Percentiles rank a stretch among this genome's conserved stretches.
These are phyloP conservation scores for Avena atlantica DNA, from an alignment of 176 grass and related monocot genomes.

Conservation along the genomic window DNA sequence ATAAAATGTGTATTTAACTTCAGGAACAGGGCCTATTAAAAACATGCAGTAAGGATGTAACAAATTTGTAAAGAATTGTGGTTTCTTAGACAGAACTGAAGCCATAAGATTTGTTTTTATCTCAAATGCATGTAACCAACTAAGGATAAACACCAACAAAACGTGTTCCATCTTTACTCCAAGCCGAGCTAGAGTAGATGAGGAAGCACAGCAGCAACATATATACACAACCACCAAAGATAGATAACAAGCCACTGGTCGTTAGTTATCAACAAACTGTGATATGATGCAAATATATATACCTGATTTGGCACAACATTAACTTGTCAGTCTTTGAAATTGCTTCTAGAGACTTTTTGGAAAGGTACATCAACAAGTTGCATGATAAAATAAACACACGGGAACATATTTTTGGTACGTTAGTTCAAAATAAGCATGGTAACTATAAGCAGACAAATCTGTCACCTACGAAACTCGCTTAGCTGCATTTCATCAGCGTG, in stretches of 20 bases:
- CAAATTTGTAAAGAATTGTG: too few species aligned
- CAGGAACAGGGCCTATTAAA: too few species aligned
- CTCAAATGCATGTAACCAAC: too few species aligned
- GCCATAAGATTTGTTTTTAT: too few species aligned
- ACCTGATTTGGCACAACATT: constrained; percentile 79
- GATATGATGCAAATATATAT: constrained; percentile 35
- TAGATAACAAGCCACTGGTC: constrained; percentile 31
- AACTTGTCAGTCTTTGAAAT: constrained; percentile 81
- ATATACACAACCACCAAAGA: constrained; percentile 45
- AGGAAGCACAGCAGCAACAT: constrained; percentile 24
- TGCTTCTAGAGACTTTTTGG: constrained; percentile 86
- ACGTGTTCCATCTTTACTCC: constrained; percentile 21
- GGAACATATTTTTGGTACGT: too few species aligned
- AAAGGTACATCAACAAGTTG: constrained; percentile 7
- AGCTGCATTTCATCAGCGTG: not conserved
- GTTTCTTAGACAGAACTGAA: too few species aligned
- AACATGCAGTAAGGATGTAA: too few species aligned
- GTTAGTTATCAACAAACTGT: not conserved
- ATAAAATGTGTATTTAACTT: not conserved
- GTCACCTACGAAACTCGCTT: not conserved
- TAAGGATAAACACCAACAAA: too few species aligned
- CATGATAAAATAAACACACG: not conserved
- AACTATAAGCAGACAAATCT: not conserved
- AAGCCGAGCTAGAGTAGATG: constrained; percentile 32
- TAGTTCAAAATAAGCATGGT: constrained; percentile 29